phyloP scores from a whole-genome alignment of 768 basidiomycete species.

The Kwoniella europaea region DNA sequence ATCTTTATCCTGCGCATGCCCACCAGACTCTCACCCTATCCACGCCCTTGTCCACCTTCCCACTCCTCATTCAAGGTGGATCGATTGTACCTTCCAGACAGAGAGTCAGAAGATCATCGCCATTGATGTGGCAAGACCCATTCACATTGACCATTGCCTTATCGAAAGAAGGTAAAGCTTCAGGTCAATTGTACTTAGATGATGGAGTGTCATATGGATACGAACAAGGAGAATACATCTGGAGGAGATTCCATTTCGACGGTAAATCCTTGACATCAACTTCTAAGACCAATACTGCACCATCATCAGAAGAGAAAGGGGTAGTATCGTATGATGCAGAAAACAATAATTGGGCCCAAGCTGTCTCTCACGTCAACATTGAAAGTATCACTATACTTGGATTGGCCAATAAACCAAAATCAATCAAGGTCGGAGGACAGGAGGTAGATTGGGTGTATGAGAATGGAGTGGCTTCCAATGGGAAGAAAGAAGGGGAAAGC shows the following conservation, averaged over 20 bases:
- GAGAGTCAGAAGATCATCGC: constrained; percentile 81
- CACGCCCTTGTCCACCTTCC: constrained; percentile 77
- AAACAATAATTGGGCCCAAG: constrained; percentile 72
- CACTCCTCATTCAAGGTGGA: constrained; percentile 86
- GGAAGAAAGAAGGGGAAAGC: constrained; percentile 69
- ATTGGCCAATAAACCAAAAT: constrained; percentile 67
- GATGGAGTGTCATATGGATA: constrained; percentile 86
- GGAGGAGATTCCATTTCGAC: constrained; percentile 71
- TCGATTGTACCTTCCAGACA: constrained; percentile 86
- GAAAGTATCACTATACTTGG: constrained; percentile 84
- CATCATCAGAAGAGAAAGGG: constrained; percentile 57
- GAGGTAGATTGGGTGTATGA: constrained; percentile 73
- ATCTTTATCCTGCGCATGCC: constrained; percentile 62
- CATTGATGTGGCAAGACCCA: constrained; percentile 87
- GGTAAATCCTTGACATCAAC: constrained; percentile 62
- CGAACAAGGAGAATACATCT: constrained; percentile 76
- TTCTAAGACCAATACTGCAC: constrained; percentile 64
- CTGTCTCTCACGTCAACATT: constrained; percentile 72
- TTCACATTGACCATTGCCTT: constrained; percentile 88
- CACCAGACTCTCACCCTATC: constrained; percentile 70
- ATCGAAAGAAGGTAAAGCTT: constrained; percentile 64
- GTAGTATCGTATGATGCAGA: constrained; percentile 55
- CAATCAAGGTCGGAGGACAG: constrained; percentile 63
- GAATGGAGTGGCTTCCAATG: constrained; percentile 66
- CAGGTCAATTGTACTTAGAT: constrained; percentile 90